These are phyloP conservation scores for Neurospora sp. DNA, from an alignment of 495 filamentous ascomycete genomes.

Conservation along the genomic window DNA sequence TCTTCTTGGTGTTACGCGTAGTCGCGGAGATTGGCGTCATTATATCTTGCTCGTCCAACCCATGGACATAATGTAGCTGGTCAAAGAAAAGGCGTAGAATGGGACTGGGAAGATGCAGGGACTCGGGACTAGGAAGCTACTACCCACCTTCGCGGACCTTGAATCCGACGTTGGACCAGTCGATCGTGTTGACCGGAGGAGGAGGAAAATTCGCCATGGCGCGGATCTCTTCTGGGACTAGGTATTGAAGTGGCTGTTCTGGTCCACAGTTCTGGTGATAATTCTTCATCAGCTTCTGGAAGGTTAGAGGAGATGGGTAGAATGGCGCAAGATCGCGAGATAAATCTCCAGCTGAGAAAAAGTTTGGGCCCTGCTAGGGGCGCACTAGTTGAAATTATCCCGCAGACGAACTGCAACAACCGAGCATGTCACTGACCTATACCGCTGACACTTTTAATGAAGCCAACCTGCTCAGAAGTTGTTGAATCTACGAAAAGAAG, in stretches of 20 bases:
- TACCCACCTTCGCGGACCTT: constrained; percentile 70
- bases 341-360: background rate
- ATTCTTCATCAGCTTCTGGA: background rate
- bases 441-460: background rate
- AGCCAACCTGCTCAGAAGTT: background rate
- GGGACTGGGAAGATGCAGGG: background rate
- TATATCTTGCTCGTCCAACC: background rate
- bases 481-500: background rate
- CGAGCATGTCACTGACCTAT: background rate
- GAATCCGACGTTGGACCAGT: constrained; percentile 90
- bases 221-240: background rate
- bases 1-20: background rate
- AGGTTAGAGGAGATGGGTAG: background rate
- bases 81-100: background rate
- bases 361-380: no score
- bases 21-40: background rate
- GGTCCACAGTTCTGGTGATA: background rate
- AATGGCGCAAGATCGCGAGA: background rate
- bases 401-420: background rate
- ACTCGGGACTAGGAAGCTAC: background rate
- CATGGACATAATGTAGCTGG: background rate
- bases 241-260: background rate
- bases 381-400: background rate
- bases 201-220: constrained; percentile 60
- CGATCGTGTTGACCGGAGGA: constrained; percentile 70